Conservation (phyloP, 2,329 filamentous ascomycete species). For the Penicillium olsonii region DNA sequence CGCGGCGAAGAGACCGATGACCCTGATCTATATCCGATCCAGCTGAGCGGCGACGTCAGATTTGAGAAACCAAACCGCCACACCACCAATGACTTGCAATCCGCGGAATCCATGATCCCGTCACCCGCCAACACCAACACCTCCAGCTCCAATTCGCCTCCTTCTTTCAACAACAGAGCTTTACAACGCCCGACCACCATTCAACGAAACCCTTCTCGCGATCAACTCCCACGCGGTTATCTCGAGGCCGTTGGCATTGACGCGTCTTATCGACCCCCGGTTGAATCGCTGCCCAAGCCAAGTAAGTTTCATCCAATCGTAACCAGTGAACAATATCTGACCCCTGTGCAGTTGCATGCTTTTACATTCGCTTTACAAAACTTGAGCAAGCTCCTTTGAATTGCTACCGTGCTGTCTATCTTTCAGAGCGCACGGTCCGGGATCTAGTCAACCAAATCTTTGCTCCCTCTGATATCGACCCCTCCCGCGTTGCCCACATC, state of each 20-base stretch:
- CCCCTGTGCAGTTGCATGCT: slow-evolving; percentile 69
- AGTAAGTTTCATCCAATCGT: slow-evolving; percentile 45
- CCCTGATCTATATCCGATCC: slow-evolving; percentile 47
- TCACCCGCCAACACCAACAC: slow-evolving; percentile 45
- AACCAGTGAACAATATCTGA: slow-evolving; percentile 30
- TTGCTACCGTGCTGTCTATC: slow-evolving; percentile 82
- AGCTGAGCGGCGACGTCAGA: slow-evolving; percentile 37
- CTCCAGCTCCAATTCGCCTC: slow-evolving; percentile 42
- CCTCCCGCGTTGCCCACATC: slow-evolving; percentile 68
- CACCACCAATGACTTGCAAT: slow-evolving; percentile 32
- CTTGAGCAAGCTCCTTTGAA: slow-evolving; percentile 55
- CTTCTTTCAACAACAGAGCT: slow-evolving; percentile 20
- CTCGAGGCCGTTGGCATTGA: slow-evolving; percentile 94
- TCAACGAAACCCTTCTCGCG: slow-evolving; percentile 25
- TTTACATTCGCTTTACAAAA: slow-evolving; percentile 70
- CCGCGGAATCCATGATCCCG: slow-evolving; percentile 33
- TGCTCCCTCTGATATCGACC: slow-evolving; percentile 77
- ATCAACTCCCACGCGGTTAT: slow-evolving; percentile 67
- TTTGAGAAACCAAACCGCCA: slow-evolving; percentile 31
- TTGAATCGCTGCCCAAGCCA: slow-evolving; percentile 69
- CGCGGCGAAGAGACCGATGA: slow-evolving; percentile 49
- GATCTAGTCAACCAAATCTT: slow-evolving; percentile 75
- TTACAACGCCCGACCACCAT: slow-evolving; percentile 34
- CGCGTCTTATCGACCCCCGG: slow-evolving; percentile 75
- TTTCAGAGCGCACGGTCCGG: slow-evolving; percentile 72